phyloP scores from a whole-genome alignment of 108 stramenopile genomes.

The Skeletonema potamos region DNA sequence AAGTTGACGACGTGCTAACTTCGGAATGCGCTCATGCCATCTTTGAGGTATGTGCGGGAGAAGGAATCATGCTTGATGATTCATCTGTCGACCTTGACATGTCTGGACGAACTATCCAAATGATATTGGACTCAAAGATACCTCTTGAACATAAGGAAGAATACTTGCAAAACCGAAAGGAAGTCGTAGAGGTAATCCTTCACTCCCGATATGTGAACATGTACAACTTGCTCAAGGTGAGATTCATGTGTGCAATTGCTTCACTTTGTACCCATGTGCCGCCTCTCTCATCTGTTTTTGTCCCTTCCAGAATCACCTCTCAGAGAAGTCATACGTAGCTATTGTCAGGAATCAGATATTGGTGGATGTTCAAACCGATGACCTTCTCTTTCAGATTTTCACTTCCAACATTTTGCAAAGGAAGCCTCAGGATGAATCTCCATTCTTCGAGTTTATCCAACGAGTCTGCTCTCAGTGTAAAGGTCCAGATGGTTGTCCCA shows the following conservation, averaged over 20 bases:
- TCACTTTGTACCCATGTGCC: background rate
- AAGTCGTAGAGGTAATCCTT: slow-evolving; percentile 56
- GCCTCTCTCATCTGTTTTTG: background rate
- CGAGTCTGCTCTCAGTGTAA: slow-evolving; percentile 77
- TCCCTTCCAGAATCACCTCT: slow-evolving; percentile 50
- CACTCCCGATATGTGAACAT: slow-evolving; percentile 79
- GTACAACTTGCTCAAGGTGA: slow-evolving; percentile 63
- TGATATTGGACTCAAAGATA: slow-evolving; percentile 31
- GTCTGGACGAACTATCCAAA: slow-evolving; percentile 22
- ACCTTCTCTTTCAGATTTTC: slow-evolving; percentile 89
- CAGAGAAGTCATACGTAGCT: slow-evolving; percentile 70
- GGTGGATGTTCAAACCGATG: slow-evolving; percentile 86
- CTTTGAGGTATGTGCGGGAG: slow-evolving; percentile 41
- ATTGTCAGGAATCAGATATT: slow-evolving; percentile 86
- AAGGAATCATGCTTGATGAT: slow-evolving; percentile 45
- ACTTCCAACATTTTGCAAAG: slow-evolving; percentile 79
- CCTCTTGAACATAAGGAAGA: slow-evolving; percentile 25
- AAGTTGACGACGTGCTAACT: slow-evolving; percentile 29
- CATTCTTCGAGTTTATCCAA: slow-evolving; percentile 91
- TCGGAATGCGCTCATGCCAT: slow-evolving; percentile 44
- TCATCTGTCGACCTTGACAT: slow-evolving; percentile 69
- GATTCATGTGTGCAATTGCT: background rate
- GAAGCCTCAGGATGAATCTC: slow-evolving; percentile 71
- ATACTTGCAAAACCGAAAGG: slow-evolving; percentile 33
- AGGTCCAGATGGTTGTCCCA: slow-evolving; percentile 65